Conservation (phyloP, 2,329 filamentous ascomycete genomes). For the Fusarium sp. region DNA sequence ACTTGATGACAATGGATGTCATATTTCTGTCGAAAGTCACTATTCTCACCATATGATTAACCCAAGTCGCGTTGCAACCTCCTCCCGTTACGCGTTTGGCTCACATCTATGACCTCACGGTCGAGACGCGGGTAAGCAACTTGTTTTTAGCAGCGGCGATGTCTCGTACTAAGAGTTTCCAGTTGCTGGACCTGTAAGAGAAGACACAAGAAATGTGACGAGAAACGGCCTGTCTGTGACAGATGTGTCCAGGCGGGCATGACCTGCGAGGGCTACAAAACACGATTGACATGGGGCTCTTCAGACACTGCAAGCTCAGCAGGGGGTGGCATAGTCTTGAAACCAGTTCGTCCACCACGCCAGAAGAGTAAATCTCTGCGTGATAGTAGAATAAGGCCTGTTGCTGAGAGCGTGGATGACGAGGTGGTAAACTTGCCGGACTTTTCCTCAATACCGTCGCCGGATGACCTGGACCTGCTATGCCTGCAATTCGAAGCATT, state of each 20-base stretch:
- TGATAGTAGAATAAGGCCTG: too few species aligned
- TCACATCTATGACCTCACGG: not conserved
- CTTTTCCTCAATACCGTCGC: not conserved
- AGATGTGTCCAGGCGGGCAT: slow-evolving; percentile 19
- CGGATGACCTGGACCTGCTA: not conserved
- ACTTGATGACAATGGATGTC: not conserved
- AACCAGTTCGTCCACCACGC: not conserved
- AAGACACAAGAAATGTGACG: slow-evolving; percentile 28
- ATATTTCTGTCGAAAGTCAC: not conserved
- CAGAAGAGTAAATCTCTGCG: not conserved
- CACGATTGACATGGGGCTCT: slow-evolving; percentile 19
- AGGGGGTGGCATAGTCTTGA: slow-evolving; percentile 2
- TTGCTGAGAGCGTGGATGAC: not conserved
- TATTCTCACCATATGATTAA: not conserved
- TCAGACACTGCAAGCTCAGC: not conserved
- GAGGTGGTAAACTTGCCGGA: not conserved
- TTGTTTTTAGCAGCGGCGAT: not conserved
- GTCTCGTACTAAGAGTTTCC: not conserved
- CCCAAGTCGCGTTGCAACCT: not conserved
- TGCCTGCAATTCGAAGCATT: not conserved
- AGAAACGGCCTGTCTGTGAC: slow-evolving; percentile 9
- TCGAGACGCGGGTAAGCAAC: not conserved
- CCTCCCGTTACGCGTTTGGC: not conserved
- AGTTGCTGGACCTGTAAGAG: slow-evolving; percentile 30
- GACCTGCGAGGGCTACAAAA: slow-evolving; percentile 21